phyloP scores from a whole-genome alignment of 768 basidiomycete species.

The Lactifluus piperatus region DNA sequence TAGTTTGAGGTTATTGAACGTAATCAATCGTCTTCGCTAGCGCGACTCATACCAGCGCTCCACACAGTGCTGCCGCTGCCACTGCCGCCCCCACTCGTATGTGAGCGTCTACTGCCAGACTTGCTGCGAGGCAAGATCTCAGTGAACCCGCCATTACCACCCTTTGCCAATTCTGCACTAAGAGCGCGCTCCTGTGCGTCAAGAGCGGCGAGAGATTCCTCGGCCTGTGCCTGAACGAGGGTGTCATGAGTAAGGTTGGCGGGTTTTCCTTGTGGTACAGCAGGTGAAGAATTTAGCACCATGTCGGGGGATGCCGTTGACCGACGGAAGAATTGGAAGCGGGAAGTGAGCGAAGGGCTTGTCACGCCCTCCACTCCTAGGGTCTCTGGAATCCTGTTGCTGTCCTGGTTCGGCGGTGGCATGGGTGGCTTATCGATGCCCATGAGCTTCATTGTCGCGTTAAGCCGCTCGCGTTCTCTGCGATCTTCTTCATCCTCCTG shows the following conservation, averaged over 20 bases:
- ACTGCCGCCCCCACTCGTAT: slow-evolving; percentile 54
- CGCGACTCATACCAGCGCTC: slow-evolving; percentile 75
- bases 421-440: slow-evolving; percentile 68
- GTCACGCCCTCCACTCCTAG: slow-evolving; percentile 25
- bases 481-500: slow-evolving; percentile 90
- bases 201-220: slow-evolving; percentile 64
- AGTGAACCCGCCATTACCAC: slow-evolving; percentile 66
- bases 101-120: slow-evolving; percentile 48
- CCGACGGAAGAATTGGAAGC: slow-evolving; percentile 67
- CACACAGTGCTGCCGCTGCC: slow-evolving; percentile 74
- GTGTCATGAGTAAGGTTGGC: slow-evolving; percentile 61
- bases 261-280: slow-evolving; percentile 26
- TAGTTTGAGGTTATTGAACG: not conserved
- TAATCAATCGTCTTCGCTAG: slow-evolving; percentile 33
- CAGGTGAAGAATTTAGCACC: slow-evolving; percentile 40
- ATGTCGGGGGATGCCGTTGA: slow-evolving; percentile 41
- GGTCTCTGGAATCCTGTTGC: slow-evolving; percentile 30
- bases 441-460: slow-evolving; percentile 91
- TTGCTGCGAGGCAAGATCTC: slow-evolving; percentile 50
- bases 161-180: slow-evolving; percentile 69
- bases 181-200: slow-evolving; percentile 71
- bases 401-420: slow-evolving; percentile 34
- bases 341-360: slow-evolving; percentile 30
- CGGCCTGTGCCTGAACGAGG: slow-evolving; percentile 70
- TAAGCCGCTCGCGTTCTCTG: slow-evolving; percentile 75